Percentiles rank a stretch among this genome's conserved stretches.
Evolutionary conservation across 768 basidiomycete species (phyloP).

Genomic region (Suillus paluster): DNA sequence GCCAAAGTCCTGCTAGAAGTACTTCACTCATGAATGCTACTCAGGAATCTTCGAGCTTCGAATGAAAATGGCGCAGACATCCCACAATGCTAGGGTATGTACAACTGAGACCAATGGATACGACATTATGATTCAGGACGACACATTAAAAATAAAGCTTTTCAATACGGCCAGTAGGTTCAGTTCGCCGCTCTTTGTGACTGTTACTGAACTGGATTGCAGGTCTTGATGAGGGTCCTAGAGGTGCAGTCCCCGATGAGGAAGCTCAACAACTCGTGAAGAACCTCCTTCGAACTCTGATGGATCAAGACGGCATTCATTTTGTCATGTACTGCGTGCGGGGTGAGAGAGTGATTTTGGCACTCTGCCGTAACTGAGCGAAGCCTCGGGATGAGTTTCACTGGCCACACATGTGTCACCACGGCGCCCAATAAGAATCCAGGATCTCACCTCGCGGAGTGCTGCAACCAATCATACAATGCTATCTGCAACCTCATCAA

Average conservation of each 20-base stretch:
- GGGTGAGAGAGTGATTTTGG: slow-evolving; percentile 40
- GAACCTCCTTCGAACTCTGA: neutral
- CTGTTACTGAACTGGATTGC: too few relatives aligned
- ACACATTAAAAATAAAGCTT: neutral
- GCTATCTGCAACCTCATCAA: slow-evolving; percentile 45
- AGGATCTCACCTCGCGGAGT: slow-evolving; percentile 12
- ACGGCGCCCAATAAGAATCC: slow-evolving; percentile 9
- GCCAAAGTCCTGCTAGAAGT: too few relatives aligned
- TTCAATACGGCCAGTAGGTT: neutral
- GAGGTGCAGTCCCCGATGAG: too few relatives aligned
- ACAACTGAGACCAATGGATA: too few relatives aligned
- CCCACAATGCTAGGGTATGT: too few relatives aligned
- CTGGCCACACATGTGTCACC: slow-evolving; percentile 37
- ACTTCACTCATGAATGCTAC: too few relatives aligned
- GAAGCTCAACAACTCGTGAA: neutral
- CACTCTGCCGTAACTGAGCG: slow-evolving; percentile 38
- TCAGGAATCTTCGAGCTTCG: too few relatives aligned
- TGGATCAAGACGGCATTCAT: slow-evolving; percentile 33
- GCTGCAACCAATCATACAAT: slow-evolving; percentile 34
- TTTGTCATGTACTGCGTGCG: slow-evolving; percentile 45
- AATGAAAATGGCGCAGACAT: too few relatives aligned
- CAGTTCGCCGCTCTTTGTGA: neutral
- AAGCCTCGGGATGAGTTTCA: slow-evolving; percentile 26
- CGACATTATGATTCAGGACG: too few relatives aligned
- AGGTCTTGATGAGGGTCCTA: too few relatives aligned